Percentiles rank a stretch among this genome's conserved stretches.
These are phyloP conservation scores for Colletotrichum noveboracense DNA, from an alignment of 2,329 filamentous ascomycete genomes.

Conservation along the genomic window DNA sequence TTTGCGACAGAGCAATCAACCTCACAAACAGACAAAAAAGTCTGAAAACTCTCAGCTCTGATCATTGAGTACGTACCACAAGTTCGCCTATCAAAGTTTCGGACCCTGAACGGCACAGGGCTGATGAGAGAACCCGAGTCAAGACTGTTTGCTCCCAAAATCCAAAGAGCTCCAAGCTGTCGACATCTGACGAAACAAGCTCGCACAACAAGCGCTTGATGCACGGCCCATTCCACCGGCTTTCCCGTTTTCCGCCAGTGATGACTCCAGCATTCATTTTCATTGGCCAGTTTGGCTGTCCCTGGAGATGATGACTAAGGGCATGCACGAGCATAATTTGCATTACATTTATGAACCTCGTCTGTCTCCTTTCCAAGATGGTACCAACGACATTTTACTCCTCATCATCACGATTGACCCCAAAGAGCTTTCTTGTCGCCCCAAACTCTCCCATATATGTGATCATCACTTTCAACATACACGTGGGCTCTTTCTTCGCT, in stretches of 20 bases:
- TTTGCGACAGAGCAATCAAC: background rate
- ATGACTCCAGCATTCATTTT: background rate
- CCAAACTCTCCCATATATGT: no score
- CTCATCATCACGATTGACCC: no score
- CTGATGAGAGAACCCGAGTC: background rate
- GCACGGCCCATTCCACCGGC: background rate
- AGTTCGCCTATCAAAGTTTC: background rate
- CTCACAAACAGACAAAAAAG: background rate
- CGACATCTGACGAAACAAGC: slow-evolving; percentile 14
- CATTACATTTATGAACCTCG: background rate
- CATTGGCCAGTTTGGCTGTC: background rate
- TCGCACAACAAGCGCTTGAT: background rate
- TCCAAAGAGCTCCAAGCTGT: background rate
- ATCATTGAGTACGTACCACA: background rate
- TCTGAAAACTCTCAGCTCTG: background rate
- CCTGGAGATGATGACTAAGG: background rate
- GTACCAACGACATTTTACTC: background rate
- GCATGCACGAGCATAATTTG: background rate
- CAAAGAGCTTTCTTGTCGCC: no score
- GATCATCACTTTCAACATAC: fast-evolving
- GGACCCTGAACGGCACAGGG: background rate
- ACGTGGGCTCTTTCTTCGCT: background rate
- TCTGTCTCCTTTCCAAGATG: fast-evolving
- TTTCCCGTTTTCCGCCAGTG: background rate
- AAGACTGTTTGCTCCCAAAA: background rate